Percentiles rank a stretch among this genome's conserved stretches.
Conservation (phyloP, 306 rosid genomes). For the Pyrus bretschneideri region DNA sequence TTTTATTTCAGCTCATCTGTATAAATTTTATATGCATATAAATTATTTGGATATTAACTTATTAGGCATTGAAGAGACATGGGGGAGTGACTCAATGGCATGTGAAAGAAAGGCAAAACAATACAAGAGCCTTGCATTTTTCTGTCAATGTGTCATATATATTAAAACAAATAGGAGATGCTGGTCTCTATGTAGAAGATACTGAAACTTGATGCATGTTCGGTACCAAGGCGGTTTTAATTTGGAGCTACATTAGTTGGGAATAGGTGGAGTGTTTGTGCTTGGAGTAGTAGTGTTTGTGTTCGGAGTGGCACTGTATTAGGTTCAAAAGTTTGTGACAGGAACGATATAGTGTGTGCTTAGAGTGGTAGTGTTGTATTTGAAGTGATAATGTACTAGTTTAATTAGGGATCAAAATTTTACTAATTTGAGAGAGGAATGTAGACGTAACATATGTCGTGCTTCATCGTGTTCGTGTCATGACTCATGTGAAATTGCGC, state of each 20-base stretch:
- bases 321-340: no score
- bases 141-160: background rate
- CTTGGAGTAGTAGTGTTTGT: no score
- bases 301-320: no score
- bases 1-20: background rate
- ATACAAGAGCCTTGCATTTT: no score
- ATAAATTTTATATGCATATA: background rate
- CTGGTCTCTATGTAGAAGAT: background rate
- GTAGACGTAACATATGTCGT: background rate
- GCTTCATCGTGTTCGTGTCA: background rate
- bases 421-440: background rate
- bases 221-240: background rate
- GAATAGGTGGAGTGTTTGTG: no score
- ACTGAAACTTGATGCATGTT: background rate
- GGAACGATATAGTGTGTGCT: no score
- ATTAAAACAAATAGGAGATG: background rate
- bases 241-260: no score
- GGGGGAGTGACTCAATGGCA: background rate
- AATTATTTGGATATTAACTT: background rate
- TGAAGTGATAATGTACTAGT: background rate
- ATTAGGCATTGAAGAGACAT: background rate
- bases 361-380: background rate
- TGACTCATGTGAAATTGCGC: background rate
- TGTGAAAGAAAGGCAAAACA: no score
- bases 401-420: no score